Conservation (phyloP, 345 rosid species). For the Chamaenerion angustifolium region DNA sequence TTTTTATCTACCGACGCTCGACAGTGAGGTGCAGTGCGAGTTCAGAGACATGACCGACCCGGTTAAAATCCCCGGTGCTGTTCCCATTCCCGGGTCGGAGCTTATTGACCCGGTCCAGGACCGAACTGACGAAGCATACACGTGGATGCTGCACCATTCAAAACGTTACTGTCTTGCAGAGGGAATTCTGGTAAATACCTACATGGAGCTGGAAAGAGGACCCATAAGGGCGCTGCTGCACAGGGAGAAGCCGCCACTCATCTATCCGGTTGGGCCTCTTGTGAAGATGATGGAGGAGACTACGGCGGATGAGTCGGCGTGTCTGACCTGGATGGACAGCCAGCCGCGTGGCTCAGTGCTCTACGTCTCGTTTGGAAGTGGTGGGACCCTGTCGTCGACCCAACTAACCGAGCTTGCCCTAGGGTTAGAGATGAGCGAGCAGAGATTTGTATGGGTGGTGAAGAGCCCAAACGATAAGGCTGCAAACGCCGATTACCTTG, state of each 20-base stretch:
- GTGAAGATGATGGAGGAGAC: too few species aligned
- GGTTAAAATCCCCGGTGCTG: conserved; percentile 47
- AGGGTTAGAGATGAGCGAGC: conserved; percentile 25
- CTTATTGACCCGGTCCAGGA: conserved; percentile 45
- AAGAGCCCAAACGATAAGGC: conserved; percentile 14
- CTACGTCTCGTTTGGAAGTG: conserved; percentile 65
- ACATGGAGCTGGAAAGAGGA: too few species aligned
- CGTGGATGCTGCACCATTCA: conserved; percentile 37
- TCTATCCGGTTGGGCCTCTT: too few species aligned
- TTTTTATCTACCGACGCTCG: conserved; percentile 32
- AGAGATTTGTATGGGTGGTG: conserved; percentile 35
- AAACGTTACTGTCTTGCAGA: conserved; percentile 37
- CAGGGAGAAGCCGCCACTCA: too few species aligned
- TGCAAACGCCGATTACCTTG: conserved; percentile 9
- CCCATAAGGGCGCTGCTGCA: too few species aligned
- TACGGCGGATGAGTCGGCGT: background rate
- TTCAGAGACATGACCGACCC: conserved; percentile 48
- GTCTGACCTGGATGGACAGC: conserved; percentile 28
- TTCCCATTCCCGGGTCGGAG: conserved; percentile 34
- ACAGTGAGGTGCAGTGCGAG: conserved; percentile 39
- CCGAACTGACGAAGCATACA: conserved; percentile 45
- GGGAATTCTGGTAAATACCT: conserved; percentile 30
- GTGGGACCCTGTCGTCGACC: conserved; percentile 32
- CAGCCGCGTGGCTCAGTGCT: conserved; percentile 41
- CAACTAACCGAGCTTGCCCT: conserved; percentile 23